Base-by-base conservation (phyloP, 192 early-diverging fungal genomes). In the Obelidium mucronatum region DNA sequence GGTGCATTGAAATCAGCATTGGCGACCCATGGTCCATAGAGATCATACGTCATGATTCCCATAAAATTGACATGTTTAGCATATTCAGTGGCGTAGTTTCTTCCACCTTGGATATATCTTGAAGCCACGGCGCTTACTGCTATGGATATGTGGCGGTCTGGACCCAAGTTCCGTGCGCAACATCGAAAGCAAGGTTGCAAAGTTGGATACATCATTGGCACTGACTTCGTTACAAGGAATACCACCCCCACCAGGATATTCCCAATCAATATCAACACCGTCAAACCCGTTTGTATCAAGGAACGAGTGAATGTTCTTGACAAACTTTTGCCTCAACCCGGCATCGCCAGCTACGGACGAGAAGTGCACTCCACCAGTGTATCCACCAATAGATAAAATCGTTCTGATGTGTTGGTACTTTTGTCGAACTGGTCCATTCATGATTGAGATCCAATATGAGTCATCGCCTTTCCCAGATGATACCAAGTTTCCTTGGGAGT, bases 201-300 rank as follows among this genome's bases (percentile, higher is more conserved):
- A 73, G 37, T 73, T 73, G 24, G 53, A 31, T 15, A 48, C 35
- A 66, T 73, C 71, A 15, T 73, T 34, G 1, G 42, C 15, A 36
- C n/a, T 26, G 0, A 30, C 8, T 26, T 24, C 58, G n/a, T 33
- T 30, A 35, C 55, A 63, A 13, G 5, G 5, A 3, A 63, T n/a
- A n/a, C 71, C 71, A n/a, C 37, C 35, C 15, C 26, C 35, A 66
- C 33, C 22, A 15, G 71, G 71, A 63, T 68, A 77, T 39, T 78
- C 73, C 77, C 74, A 78, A 44, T 78, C 77, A 30, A 78, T 67
- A 40, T 78, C 77, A 28, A 78, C 73, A 15, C 77, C 77, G 40
- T 78, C 77, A 33, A 75, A 76, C 26, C 61, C 42, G 60, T 78
- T 36, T 34, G 70, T 76, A 2, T 77, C 52, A 0, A 74, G 31